Base-by-base conservation (phyloP, 257 asterid species). In the Nicotiana tabacum region DNA sequence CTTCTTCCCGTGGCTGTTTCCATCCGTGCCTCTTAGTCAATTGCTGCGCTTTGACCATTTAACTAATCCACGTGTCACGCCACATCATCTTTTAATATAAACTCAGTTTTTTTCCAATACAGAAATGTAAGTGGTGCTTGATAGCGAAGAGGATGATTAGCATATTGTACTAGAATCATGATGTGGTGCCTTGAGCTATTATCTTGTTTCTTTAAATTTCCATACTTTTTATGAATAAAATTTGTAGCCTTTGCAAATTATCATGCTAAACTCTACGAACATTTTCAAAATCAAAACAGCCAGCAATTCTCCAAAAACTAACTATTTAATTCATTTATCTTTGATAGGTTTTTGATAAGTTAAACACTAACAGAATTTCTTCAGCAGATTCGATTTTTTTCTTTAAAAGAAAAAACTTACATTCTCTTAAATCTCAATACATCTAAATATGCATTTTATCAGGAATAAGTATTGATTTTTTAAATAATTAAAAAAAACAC, bases 261-360 rank as follows among this genome's bases (percentile, higher is more conserved):
- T 39, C 57, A 39, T 39, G 11, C 35, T 43, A 21, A 1, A 3
- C n/a, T 27, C 13, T 43, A 70, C 2, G 60, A 43, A 70, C 55
- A n/a, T 72, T 72, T 72, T 24, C 79, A 72, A 72, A 21, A 72
- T 46, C 61, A 72, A 51, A 72, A 46, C 79, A 46, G 61, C 39
- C 51, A 72, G 21, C 61, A 72, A 46, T 72, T 24, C 61, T 6
- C 56, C 61, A 11, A 24, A 21, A 46, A 72, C 61, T 35, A 72
- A 13, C 60, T 12, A 24, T 70, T 43, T 43, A 21, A 21, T 72
- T 43, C 78, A 43, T 72, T 46, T 12, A 4, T n/a, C 33, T 2
- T 21, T 10, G 11, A 39, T 69, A n/a, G 33, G 10, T 10, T 10
- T 69, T 69, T n/a, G 3, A 5, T n/a, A 69, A n/a, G 77, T 69